A percentile compares a stretch with the other conserved stretches of the same genome.
Evolutionary conservation across 192 early-diverging fungal species (phyloP).

Genomic region (Coemansia javaensis): DNA sequence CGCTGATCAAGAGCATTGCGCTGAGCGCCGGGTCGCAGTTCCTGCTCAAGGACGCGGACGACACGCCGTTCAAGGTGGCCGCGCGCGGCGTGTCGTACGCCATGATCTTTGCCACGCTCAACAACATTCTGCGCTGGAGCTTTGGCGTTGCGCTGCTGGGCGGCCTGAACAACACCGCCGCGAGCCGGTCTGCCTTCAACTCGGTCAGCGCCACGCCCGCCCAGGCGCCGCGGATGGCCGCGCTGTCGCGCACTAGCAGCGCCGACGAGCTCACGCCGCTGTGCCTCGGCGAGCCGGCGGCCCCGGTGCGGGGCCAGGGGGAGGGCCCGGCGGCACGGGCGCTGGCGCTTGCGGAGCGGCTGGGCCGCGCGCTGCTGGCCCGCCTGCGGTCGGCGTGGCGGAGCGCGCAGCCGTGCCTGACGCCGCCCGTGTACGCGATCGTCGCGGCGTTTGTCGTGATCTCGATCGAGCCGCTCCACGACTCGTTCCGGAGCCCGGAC

Average conservation of each 20-base stretch:
- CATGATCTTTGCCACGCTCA: constrained; percentile 73
- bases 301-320: neutral
- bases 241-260: neutral
- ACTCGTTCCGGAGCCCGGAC: constrained; percentile 54
- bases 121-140: constrained; percentile 74
- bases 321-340: neutral
- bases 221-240: constrained; percentile 2
- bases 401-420: constrained; percentile 45
- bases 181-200: constrained; percentile 23
- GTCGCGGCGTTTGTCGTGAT: constrained; percentile 62
- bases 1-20: constrained; percentile 60
- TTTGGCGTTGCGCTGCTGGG: constrained; percentile 65
- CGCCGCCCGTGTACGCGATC: constrained; percentile 71
- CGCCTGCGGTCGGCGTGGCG: neutral
- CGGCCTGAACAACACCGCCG: constrained; percentile 26
- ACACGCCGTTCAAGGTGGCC: constrained; percentile 45
- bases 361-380: neutral
- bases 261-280: constrained; percentile 32
- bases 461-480: constrained; percentile 59
- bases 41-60: constrained; percentile 41
- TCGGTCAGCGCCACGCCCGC: constrained; percentile 34
- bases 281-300: constrained; percentile 24
- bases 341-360: too few relatives aligned
- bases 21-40: constrained; percentile 44
- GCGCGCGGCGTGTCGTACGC: constrained; percentile 71